These are phyloP conservation scores for Gossypium thurberi DNA, from an alignment of 345 rosid species.

Conservation along the genomic window DNA sequence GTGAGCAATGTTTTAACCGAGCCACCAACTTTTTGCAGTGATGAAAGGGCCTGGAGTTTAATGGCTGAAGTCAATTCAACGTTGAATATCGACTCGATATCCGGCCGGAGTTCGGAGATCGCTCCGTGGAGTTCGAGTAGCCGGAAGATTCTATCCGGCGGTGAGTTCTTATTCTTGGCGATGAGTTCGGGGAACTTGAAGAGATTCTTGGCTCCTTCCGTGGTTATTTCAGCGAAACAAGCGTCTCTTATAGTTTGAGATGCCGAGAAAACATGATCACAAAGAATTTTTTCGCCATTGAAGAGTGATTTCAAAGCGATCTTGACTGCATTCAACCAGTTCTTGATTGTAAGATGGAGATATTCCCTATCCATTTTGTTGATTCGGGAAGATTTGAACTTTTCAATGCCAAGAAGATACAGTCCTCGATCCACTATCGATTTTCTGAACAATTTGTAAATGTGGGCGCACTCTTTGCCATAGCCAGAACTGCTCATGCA, in stretches of 20 bases:
- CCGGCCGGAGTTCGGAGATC: slow-evolving; percentile 54
- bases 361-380: slow-evolving; percentile 51
- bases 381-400: slow-evolving; percentile 35
- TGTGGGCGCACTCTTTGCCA: slow-evolving; percentile 57
- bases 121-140: slow-evolving; percentile 59
- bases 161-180: slow-evolving; percentile 44
- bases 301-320: slow-evolving; percentile 55
- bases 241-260: slow-evolving; percentile 48
- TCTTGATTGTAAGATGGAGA: slow-evolving; percentile 47
- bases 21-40: slow-evolving; percentile 49
- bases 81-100: slow-evolving; percentile 59
- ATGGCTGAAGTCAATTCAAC: slow-evolving; percentile 47
- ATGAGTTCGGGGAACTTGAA: slow-evolving; percentile 67
- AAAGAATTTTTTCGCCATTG: slow-evolving; percentile 55
- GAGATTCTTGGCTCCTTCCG: slow-evolving; percentile 53
- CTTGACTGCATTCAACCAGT: slow-evolving; percentile 59
- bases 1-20: slow-evolving; percentile 33
- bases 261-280: slow-evolving; percentile 60
- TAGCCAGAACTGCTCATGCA: slow-evolving; percentile 74
- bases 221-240: slow-evolving; percentile 57
- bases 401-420: slow-evolving; percentile 50
- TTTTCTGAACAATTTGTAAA: slow-evolving; percentile 50
- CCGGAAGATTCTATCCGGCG: slow-evolving; percentile 48
- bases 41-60: slow-evolving; percentile 42
- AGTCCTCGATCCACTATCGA: slow-evolving; percentile 62